Percentiles rank a stretch among this genome's conserved stretches.
Conservation (phyloP, 306 rosid genomes). For the Sophora flavescens region DNA sequence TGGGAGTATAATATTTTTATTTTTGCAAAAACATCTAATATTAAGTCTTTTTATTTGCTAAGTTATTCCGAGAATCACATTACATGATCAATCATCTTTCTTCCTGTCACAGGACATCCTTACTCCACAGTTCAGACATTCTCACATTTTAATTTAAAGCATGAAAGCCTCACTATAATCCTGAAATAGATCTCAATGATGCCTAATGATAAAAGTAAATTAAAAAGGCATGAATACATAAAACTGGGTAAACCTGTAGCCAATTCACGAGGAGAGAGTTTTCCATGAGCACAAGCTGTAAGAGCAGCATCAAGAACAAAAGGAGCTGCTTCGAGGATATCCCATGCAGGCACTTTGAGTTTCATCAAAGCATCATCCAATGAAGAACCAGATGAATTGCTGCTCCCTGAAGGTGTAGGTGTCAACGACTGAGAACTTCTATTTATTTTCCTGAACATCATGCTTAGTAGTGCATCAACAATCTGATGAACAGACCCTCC, state of each 20-base stretch:
- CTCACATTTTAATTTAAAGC: conserved; percentile 20
- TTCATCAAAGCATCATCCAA: conserved; percentile 72
- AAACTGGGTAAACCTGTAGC: conserved; percentile 75
- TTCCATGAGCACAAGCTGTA: conserved; percentile 95
- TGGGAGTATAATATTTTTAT: not conserved
- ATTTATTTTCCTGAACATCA: conserved; percentile 80
- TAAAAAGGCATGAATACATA: conserved; percentile 2
- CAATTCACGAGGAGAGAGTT: conserved; percentile 92
- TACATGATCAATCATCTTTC: conserved; percentile 25
- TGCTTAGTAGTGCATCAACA: conserved; percentile 85
- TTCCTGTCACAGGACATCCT: conserved; percentile 14
- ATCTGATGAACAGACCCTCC: conserved; percentile 90
- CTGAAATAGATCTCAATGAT: conserved; percentile 31
- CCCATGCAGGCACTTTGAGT: conserved; percentile 98
- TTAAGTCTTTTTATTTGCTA: conserved; percentile 13
- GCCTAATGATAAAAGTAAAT: conserved; percentile 28
- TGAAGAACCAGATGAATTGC: conserved; percentile 79
- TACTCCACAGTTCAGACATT: conserved; percentile 27
- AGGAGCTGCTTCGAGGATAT: conserved; percentile 93
- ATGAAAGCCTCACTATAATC: conserved; percentile 37
- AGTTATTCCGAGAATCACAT: conserved; percentile 11
- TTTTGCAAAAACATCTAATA: conserved; percentile 1
- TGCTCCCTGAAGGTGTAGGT: conserved; percentile 75
- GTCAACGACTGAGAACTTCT: conserved; percentile 62
- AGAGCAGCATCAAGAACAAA: conserved; percentile 95